Evolutionary conservation across 257 asterid species (phyloP), one percentile per base, ranked within the genome.

Genomic region (Haberlea rhodopensis): DNA sequence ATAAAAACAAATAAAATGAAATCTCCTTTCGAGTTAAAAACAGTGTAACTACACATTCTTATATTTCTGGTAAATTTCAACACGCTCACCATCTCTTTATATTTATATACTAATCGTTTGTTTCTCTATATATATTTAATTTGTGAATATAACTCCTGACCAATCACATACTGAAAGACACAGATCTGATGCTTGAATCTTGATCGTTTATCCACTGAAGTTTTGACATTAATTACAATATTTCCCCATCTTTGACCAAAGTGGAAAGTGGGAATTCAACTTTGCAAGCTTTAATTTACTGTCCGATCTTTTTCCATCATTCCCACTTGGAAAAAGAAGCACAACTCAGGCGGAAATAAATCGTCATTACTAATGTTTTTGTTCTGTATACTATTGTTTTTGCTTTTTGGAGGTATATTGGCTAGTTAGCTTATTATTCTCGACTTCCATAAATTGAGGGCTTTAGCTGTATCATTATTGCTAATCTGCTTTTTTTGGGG

Each of bases 401-500:
- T 64, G 54, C 72, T 46, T 67, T 74, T 73, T 79, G 65, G 75
- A 34, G 73, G 63, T 70, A 54, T 29, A 61, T 58, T 62, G 67
- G 27, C 69, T 43, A 40, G 29, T 55, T 72, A 45, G 74, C 88
- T 78, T 76, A 67, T 65, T 48, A 62, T 78, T 80, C 62, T 80
- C 81, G 81, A 75, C 80, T 81, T 80, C 88, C 83, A 76, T 82
- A 77, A 72, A 68, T 72, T 62, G 79, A 69, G 80, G 82, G 82
- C 78, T 77, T 58, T 65, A 71, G 63, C 72, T 31, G 60, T 72
- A 77, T 83, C 88, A 85, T 73, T 27, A 73, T 84, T 82, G 71
- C 79, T 75, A 80, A 81, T 73, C 86, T 71, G 63, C 91, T 79
- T 85, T 85, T 75, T 73, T 63, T 66, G 80, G 87, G 89, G 76